Percentiles rank a stretch among this genome's conserved stretches.
These are phyloP conservation scores for Trypanosoma grayi DNA, from an alignment of 208 protist genomes.

Conservation along the genomic window DNA sequence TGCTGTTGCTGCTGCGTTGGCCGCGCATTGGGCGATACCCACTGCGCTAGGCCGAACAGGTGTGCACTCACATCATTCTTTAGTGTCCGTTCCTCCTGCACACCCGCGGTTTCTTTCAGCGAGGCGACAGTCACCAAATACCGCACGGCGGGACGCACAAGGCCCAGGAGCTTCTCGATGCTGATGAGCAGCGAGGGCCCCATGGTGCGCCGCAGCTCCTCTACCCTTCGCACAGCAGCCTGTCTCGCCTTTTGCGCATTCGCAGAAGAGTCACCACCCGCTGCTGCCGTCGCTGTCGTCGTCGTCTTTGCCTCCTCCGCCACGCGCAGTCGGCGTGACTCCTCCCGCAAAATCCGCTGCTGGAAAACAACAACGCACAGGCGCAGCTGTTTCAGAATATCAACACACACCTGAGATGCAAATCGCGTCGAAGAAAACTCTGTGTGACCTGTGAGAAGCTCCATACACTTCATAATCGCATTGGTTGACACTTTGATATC, in stretches of 20 bases:
- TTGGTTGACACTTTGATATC: slow-evolving; percentile 56
- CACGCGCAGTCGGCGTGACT: slow-evolving; percentile 9
- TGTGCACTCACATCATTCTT: slow-evolving; percentile 46
- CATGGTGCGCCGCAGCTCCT: slow-evolving; percentile 36
- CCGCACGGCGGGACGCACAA: slow-evolving; percentile 43
- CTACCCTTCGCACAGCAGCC: slow-evolving; percentile 26
- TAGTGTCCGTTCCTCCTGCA: slow-evolving; percentile 40
- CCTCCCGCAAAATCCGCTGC: slow-evolving; percentile 29
- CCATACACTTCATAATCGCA: slow-evolving; percentile 51
- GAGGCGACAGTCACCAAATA: slow-evolving; percentile 52
- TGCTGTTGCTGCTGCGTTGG: slow-evolving; percentile 12
- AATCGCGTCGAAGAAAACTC: slow-evolving; percentile 57
- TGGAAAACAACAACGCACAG: slow-evolving; percentile 52
- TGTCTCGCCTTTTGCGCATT: slow-evolving; percentile 19
- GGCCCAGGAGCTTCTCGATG: slow-evolving; percentile 40
- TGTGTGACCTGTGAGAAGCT: slow-evolving; percentile 39
- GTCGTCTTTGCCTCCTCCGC: background rate
- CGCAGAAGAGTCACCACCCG: background rate
- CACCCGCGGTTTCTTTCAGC: slow-evolving; percentile 6
- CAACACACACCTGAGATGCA: slow-evolving; percentile 59
- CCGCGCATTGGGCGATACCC: slow-evolving; percentile 19
- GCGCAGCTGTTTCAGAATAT: slow-evolving; percentile 68
- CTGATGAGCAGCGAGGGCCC: slow-evolving; percentile 58
- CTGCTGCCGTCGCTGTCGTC: background rate
- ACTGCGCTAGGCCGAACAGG: slow-evolving; percentile 15